Conservation (phyloP, 371 early-diverging fungal genomes). For the Rhizopus delemar region DNA sequence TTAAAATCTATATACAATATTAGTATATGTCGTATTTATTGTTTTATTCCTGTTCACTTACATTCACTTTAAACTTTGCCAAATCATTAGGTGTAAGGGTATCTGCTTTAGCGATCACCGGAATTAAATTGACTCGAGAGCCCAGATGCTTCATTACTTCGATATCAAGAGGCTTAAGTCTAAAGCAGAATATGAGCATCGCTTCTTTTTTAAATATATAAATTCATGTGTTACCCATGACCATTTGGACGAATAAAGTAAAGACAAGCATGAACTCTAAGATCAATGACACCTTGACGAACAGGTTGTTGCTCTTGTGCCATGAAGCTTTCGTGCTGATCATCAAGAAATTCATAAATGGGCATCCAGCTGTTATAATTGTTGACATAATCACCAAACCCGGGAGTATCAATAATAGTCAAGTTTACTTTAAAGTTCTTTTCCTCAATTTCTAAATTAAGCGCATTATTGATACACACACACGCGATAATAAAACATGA, state of each 20-base stretch:
- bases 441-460: constrained; percentile 30
- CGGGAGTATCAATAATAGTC: constrained; percentile 87
- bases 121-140: constrained; percentile 82
- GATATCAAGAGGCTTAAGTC: constrained; percentile 87
- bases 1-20: constrained; percentile 56
- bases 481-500: too few relatives aligned
- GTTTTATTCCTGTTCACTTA: constrained; percentile 24
- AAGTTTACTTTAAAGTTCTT: constrained; percentile 81
- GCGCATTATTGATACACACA: not conserved
- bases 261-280: constrained; percentile 84
- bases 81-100: constrained; percentile 79
- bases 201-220: too few relatives aligned
- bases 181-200: constrained; percentile 46
- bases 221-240: constrained; percentile 57
- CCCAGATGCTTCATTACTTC: constrained; percentile 86
- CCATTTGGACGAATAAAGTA: constrained; percentile 91
- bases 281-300: constrained; percentile 60
- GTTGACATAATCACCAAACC: constrained; percentile 85
- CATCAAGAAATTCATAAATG: constrained; percentile 81
- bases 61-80: constrained; percentile 73
- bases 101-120: constrained; percentile 74
- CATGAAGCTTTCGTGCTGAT: constrained; percentile 90
- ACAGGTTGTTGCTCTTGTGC: constrained; percentile 61
- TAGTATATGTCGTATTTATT: not conserved
- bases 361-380: constrained; percentile 70